Evolutionary conservation across 2,329 filamentous ascomycete species (phyloP).

Genomic region (Xylaria sp.): DNA sequence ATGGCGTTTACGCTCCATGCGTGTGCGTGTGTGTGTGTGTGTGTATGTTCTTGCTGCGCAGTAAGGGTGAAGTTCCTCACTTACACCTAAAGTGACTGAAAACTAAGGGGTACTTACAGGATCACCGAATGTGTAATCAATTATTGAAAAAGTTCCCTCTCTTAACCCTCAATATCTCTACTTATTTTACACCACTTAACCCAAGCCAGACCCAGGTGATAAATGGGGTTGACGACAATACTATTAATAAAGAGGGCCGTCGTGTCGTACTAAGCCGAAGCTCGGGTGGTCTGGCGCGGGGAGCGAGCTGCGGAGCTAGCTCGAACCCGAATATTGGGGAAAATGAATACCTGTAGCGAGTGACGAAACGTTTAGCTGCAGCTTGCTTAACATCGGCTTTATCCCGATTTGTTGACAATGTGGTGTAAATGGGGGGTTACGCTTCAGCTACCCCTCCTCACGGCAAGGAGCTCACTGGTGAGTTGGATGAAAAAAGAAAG

Average conservation of each 20-base stretch:
- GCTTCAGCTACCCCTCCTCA: not conserved
- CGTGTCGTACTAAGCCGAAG: not conserved
- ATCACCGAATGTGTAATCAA: not conserved
- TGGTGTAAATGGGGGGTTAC: not conserved
- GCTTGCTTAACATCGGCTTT: conserved; percentile 33
- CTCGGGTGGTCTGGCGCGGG: not conserved
- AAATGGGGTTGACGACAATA: no score
- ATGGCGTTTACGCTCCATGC: no score
- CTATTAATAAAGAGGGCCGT: not conserved
- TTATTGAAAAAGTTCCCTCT: not conserved
- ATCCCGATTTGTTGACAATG: conserved; percentile 24
- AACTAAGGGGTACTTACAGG: not conserved
- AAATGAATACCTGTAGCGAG: not conserved
- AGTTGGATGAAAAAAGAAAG: not conserved
- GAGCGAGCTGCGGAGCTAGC: not conserved
- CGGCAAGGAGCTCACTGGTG: not conserved
- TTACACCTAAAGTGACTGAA: not conserved
- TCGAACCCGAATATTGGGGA: not conserved
- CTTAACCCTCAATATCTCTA: not conserved
- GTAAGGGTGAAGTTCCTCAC: not conserved
- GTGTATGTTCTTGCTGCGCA: no score
- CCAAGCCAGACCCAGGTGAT: no score
- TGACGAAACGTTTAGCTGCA: conserved; percentile 7
- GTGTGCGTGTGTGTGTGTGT: no score
- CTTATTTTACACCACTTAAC: not conserved